Base-by-base conservation (phyloP, 352 stramenopile genomes). In the Phytophthora melonis region DNA sequence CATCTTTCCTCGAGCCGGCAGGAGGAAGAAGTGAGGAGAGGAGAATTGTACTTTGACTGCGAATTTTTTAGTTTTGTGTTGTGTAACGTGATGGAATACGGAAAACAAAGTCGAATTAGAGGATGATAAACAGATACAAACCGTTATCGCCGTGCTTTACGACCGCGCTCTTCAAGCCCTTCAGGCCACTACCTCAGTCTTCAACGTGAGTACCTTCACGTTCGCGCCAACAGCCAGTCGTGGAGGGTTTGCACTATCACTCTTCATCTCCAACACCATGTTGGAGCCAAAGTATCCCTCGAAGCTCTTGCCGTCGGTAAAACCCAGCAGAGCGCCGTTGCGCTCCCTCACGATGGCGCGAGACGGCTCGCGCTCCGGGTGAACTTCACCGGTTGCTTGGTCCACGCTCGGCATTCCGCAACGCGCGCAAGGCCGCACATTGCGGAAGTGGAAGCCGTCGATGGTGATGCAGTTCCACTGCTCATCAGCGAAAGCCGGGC, bases 201-300 rank as follows among this genome's bases (percentile, higher is more conserved):
- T 94, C 14, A 91, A 76, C 34, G 87, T 93, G 11, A 95, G 74
- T 10, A 95, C 78, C 39, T 92, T 88, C 9, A 90, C 83, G 5
- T 62, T 53, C 3, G 79, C 80, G 11, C 87, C 88, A 36, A 93
- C 59, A 3, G 70, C 63, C 58, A 95, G 57, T 2, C 43, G 45
- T 11, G 75, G 77, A 14, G 66, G 21, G 7, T 68, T 57, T 23
- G 13, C 16, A 25, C 52, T 14, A n/a, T 7, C 5, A 1, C 60
- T 45, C 11, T 68, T 69, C 8, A 30, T 8, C 56, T 93, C 84
- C 1, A 84, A 72, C 4, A 95, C 75, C 39, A 94, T 69, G 61
- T 95, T 95, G 3, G 89, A 93, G 3, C 89, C 89, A 60, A 95
- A 95, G 77, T 93, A 95, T 49, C 83, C 84, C 45, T 91, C 68